These are phyloP conservation scores for Scutellaria barbata DNA, from an alignment of 257 asterid genomes.

Conservation along the genomic window DNA sequence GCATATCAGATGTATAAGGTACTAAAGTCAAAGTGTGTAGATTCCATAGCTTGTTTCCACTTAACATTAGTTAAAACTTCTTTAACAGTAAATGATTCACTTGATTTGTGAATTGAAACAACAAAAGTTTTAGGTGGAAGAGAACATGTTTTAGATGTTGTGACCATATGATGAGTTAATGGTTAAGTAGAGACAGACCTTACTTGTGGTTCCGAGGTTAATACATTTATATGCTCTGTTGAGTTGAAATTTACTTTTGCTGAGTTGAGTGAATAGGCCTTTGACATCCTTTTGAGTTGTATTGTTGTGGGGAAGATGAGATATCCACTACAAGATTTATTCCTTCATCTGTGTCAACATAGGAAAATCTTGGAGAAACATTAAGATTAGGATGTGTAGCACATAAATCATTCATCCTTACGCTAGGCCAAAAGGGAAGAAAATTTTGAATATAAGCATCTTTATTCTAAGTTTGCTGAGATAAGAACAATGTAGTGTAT, in stretches of 20 bases:
- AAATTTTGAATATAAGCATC: no score
- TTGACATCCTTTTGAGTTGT: no score
- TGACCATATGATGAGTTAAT: neutral
- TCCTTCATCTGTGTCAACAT: no score
- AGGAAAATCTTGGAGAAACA: neutral
- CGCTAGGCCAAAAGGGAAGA: accelerated
- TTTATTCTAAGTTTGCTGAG: neutral
- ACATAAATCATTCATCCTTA: neutral
- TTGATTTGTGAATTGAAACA: neutral
- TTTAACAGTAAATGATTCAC: neutral
- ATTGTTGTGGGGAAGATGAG: neutral
- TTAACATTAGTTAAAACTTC: neutral
- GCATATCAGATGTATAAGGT: neutral
- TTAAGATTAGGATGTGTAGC: neutral
- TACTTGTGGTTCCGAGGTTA: no score
- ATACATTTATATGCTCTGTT: no score
- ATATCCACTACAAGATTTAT: neutral
- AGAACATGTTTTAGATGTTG: neutral
- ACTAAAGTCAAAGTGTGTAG: neutral
- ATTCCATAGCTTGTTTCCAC: neutral
- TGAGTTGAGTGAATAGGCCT: no score
- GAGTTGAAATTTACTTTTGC: no score
- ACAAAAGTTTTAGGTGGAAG: neutral
- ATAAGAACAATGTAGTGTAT: neutral
- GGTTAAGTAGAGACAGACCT: no score